Base-by-base conservation (phyloP, 352 stramenopile species). In the Phytophthora podocarpi region DNA sequence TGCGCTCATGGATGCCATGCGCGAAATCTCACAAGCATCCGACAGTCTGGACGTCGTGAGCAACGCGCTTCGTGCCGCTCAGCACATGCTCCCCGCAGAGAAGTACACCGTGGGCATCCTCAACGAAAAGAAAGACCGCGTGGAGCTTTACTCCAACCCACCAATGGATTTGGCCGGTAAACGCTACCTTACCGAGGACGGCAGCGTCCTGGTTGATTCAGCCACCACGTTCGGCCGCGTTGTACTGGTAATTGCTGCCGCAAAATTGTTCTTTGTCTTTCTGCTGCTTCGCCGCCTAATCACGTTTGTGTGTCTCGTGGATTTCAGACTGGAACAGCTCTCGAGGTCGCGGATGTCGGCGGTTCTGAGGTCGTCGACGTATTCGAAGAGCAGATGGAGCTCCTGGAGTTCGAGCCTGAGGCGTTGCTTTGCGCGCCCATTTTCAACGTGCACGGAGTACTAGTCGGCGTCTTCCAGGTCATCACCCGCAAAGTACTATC, bases 141-240 rank as follows among this genome's bases (percentile, higher is more conserved):
- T 91, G 5, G 75, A 85, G 15, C 50, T 91, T 18, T 86, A 80
- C 49, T 91, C 79, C 3, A 91, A 88, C 23, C 74, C 78, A 15
- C 78, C 78, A 0, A 65, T 91, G 18, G 61, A 67, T 1, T 56
- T 86, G 9, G 64, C 70, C 0, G 39, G 78, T 12, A 73, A 84
- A 20, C 53, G 67, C 18, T 80, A 80, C 41, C 76, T 89, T 45
- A 62, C 30, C 4, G 80, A 89, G 35, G 82, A 89, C 68, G 79
- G 76, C 28, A 71, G 55, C 15, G 53, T 83, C 9, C 51, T 80
- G 2, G 70, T 89, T 5, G 81, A 88, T 46, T 83, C 75, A 15
- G 75, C 80, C 37, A 89, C 76, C 1, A 91, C 78, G 9, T 90
- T 87, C 46, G 81, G 81, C 4, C 81, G 80, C n/a, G 81, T 90